Evolutionary conservation across 192 early-diverging fungal species (phyloP).

Genomic region (Backusella parvicylindrica): DNA sequence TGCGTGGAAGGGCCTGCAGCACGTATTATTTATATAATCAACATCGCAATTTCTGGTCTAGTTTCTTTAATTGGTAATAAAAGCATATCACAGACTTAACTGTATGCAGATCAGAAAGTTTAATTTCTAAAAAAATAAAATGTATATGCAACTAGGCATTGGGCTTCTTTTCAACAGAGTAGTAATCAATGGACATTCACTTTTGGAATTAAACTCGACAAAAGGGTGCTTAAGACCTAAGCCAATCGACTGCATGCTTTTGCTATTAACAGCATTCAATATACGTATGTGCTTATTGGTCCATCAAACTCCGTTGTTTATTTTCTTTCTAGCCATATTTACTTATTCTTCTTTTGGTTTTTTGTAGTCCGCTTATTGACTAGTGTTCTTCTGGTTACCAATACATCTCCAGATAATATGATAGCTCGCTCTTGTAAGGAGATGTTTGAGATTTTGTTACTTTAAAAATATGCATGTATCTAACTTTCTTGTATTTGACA

Average conservation of each 20-base stretch:
- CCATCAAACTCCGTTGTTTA: background rate
- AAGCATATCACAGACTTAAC: background rate
- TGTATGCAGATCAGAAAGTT: background rate
- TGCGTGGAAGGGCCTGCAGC: constrained; percentile 16
- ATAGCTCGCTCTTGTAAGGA: constrained; percentile 24
- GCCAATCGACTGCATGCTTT: constrained; percentile 26
- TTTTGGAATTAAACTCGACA: background rate
- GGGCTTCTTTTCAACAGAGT: constrained; percentile 9
- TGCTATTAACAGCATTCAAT: constrained; percentile 20
- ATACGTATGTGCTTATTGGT: constrained; percentile 13
- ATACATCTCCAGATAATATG: constrained; percentile 18
- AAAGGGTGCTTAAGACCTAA: constrained; percentile 26
- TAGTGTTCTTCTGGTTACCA: constrained; percentile 19
- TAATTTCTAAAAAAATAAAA: background rate
- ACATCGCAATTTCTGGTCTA: constrained; percentile 18
- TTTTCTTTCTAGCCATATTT: background rate
- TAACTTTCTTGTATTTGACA: background rate
- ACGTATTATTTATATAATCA: constrained; percentile 17
- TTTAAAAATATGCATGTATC: background rate
- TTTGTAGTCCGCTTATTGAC: constrained; percentile 19
- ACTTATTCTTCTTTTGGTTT: background rate
- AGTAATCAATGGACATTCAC: constrained; percentile 18
- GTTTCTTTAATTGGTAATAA: constrained; percentile 21
- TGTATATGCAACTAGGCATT: constrained; percentile 2
- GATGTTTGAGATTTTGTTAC: background rate